Evolutionary conservation across 768 basidiomycete species (phyloP).

Genomic region (Roridomyces roridus): DNA sequence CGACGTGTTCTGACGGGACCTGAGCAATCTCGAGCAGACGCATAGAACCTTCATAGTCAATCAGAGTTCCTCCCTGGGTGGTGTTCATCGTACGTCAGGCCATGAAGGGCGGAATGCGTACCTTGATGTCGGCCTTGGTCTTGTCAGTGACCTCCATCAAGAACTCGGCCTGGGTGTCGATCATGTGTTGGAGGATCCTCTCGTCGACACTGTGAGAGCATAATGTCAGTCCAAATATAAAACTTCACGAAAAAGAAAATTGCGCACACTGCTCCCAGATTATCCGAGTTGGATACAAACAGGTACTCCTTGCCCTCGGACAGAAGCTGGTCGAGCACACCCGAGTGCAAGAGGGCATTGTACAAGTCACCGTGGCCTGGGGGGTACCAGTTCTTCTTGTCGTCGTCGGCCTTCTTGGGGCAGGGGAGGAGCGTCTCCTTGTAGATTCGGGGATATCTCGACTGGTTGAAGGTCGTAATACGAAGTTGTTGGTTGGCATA

Average conservation of each 20-base stretch:
- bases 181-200: slow-evolving; percentile 87
- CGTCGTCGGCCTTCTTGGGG: slow-evolving; percentile 76
- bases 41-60: slow-evolving; percentile 89
- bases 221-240: slow-evolving; percentile 2
- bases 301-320: slow-evolving; percentile 95
- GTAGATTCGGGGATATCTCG: slow-evolving; percentile 91
- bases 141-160: slow-evolving; percentile 97
- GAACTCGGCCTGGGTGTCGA: slow-evolving; percentile 82
- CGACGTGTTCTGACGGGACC: slow-evolving; percentile 90
- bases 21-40: slow-evolving; percentile 94
- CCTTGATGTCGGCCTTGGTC: slow-evolving; percentile 85
- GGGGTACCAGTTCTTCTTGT: slow-evolving; percentile 96
- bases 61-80: slow-evolving; percentile 80
- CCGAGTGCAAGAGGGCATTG: slow-evolving; percentile 89
- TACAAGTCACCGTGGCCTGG: slow-evolving; percentile 97
- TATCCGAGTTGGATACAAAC: slow-evolving; percentile 97
- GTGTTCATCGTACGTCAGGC: neutral
- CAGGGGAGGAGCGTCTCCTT: slow-evolving; percentile 88
- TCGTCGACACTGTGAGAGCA: slow-evolving; percentile 67
- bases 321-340: slow-evolving; percentile 88
- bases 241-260: neutral
- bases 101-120: slow-evolving; percentile 19
- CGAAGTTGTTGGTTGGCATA: slow-evolving; percentile 94
- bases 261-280: slow-evolving; percentile 87
- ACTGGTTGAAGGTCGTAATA: slow-evolving; percentile 93